These are phyloP conservation scores for Ensete glaucum DNA, from an alignment of 176 grass and related monocot species.

Conservation along the genomic window DNA sequence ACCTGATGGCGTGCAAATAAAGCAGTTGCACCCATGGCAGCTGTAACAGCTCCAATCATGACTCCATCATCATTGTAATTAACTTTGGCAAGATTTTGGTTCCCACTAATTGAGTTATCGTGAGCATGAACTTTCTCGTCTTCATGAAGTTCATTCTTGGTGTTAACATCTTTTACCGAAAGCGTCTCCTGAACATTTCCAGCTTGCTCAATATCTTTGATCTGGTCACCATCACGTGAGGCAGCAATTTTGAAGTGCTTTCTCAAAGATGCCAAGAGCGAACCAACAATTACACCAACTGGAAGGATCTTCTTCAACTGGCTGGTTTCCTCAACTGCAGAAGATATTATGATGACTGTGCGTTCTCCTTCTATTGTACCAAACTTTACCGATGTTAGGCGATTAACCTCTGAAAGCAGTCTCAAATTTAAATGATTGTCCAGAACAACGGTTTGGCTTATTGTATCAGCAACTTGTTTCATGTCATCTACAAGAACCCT, in stretches of 20 bases:
- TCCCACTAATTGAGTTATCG: background rate
- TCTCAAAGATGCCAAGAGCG: slow-evolving; percentile 68
- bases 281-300: slow-evolving; percentile 69
- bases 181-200: background rate
- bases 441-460: slow-evolving; percentile 45
- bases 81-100: slow-evolving; percentile 19
- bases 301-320: slow-evolving; percentile 74
- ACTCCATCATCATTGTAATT: slow-evolving; percentile 30
- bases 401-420: slow-evolving; percentile 31
- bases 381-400: slow-evolving; percentile 37
- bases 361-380: slow-evolving; percentile 37
- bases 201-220: slow-evolving; percentile 21
- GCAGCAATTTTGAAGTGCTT: slow-evolving; percentile 54
- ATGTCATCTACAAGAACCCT: slow-evolving; percentile 43
- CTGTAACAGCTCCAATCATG: slow-evolving; percentile 89
- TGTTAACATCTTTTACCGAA: background rate
- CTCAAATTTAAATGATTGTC: slow-evolving; percentile 47
- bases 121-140: background rate
- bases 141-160: background rate
- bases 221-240: slow-evolving; percentile 34
- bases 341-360: slow-evolving; percentile 56
- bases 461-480: slow-evolving; percentile 41
- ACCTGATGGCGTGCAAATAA: slow-evolving; percentile 76
- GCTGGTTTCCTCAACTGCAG: slow-evolving; percentile 46
- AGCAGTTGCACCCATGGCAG: slow-evolving; percentile 77